Base-by-base conservation (phyloP, 768 basidiomycete species). In the Hysterangium stoloniferum region DNA sequence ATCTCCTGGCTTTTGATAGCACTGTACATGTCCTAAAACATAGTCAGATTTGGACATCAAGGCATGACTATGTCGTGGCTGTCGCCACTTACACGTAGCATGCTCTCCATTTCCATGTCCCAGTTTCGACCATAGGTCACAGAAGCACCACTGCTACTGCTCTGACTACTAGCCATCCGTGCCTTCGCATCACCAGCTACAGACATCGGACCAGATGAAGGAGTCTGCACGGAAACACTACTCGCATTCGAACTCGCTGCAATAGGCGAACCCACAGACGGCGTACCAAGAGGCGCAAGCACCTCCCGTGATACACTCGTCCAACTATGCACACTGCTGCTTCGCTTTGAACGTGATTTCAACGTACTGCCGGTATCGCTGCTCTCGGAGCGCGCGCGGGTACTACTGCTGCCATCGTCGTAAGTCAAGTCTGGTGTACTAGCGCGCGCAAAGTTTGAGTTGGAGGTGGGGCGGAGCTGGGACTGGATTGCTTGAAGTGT, bases 1-100 rank as follows among this genome's bases (percentile, higher is more conserved):
- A 97, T 94, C 63, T 93, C 88, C 58, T 93, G 87, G 34, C 74
- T 79, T 69, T 94, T 93, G 67, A 98, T 82, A 6, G 92, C 84
- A 58, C 74, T 78, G 71, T 93, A 99, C 77, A 99, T 95, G 61
- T 99, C 96, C 89, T 94, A 56, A 1, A 22, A 13, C 17, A 35
- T 24, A 48, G 31, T 7, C 45, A 5, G 46, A 42, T 56, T 52
- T 51, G 36, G 49, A 42, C 17, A 44, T 35, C 32, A 29, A 13
- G 22, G 20, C 19, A 20, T 50, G 31, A 20, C 7, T 28, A 25
- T 12, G 28, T 29, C 22, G 22, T 17, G 27, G 52, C 41, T 11
- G 5, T 11, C n/a, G 5, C 17, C 15, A 58, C 68, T 34, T 38
- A 89, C 91, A 77, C 91, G 94, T 55, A 99, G 77, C 55, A 89